Percentiles rank a stretch among this genome's conserved stretches.
Evolutionary conservation across 129 eudicot species (phyloP).

Genomic region (Artemisia annua): DNA sequence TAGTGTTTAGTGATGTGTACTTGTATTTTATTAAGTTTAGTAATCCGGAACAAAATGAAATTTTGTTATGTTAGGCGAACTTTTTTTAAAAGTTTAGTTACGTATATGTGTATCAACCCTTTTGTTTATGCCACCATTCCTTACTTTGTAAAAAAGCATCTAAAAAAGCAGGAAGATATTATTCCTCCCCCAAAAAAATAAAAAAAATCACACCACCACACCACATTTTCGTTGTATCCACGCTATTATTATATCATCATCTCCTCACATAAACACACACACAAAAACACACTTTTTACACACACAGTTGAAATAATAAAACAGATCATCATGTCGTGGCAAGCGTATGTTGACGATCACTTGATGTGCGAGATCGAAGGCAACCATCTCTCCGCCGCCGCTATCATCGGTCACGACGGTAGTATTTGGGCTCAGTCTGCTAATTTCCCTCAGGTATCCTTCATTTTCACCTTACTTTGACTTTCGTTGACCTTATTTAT

Average conservation of each 20-base stretch:
- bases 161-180: too few species aligned
- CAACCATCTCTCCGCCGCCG: conserved; percentile 60
- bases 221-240: conserved; percentile 37
- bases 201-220: conserved; percentile 3
- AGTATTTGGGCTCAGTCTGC: conserved; percentile 70
- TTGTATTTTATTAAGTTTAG: too few species aligned
- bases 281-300: not conserved
- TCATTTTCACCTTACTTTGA: too few species aligned
- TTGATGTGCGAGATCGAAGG: conserved; percentile 72
- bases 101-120: too few species aligned
- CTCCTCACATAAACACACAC: conserved; percentile 6
- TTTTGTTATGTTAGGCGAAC: too few species aligned
- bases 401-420: conserved; percentile 69
- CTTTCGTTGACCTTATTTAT: too few species aligned
- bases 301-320: not conserved
- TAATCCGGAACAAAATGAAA: too few species aligned
- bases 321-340: conserved; percentile 62
- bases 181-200: too few species aligned
- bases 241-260: conserved; percentile 23
- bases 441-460: conserved; percentile 51
- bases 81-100: too few species aligned
- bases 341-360: conserved; percentile 76
- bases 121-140: too few species aligned
- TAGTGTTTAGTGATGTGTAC: too few species aligned
- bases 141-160: too few species aligned